phyloP scores from a whole-genome alignment of 352 stramenopile species.

The Pythium vanterpoolii region DNA sequence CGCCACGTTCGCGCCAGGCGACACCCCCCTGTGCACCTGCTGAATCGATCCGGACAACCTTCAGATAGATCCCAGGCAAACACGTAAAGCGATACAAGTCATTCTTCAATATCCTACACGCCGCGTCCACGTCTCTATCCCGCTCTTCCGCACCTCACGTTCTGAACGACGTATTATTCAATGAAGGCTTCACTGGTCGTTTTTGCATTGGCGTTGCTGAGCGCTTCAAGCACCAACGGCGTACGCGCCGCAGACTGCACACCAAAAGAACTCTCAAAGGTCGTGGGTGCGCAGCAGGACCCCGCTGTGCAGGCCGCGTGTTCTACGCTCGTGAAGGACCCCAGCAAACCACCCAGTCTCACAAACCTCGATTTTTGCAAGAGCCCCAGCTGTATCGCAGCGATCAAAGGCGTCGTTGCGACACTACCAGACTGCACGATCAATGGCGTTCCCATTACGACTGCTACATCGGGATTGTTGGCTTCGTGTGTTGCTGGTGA shows the following conservation, averaged over 20 bases:
- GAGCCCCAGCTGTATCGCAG: background rate
- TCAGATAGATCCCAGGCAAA: too few species aligned
- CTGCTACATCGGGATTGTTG: background rate
- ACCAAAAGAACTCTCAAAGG: background rate
- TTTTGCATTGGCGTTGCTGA: background rate
- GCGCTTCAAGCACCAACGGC: background rate
- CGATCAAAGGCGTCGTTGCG: conserved; percentile 7
- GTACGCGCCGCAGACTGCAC: conserved; percentile 1
- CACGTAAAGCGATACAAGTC: too few species aligned
- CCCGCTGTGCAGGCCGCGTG: background rate
- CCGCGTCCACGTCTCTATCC: background rate
- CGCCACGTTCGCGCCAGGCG: background rate
- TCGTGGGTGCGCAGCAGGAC: conserved; percentile 4
- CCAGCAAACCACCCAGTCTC: conserved; percentile 2
- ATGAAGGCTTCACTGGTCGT: conserved; percentile 3
- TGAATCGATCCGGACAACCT: background rate
- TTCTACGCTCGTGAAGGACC: background rate
- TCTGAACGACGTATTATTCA: too few species aligned
- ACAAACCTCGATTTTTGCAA: conserved; percentile 15
- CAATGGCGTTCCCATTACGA: conserved; percentile 7
- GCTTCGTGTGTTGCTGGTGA: background rate
- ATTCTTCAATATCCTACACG: background rate
- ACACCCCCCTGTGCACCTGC: too few species aligned
- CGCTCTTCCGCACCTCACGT: too few species aligned
- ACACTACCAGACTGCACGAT: conserved; percentile 10